Conservation (phyloP, 1,139 yeast genomes). For the Chernovozyma sophiae-reginae region DNA sequence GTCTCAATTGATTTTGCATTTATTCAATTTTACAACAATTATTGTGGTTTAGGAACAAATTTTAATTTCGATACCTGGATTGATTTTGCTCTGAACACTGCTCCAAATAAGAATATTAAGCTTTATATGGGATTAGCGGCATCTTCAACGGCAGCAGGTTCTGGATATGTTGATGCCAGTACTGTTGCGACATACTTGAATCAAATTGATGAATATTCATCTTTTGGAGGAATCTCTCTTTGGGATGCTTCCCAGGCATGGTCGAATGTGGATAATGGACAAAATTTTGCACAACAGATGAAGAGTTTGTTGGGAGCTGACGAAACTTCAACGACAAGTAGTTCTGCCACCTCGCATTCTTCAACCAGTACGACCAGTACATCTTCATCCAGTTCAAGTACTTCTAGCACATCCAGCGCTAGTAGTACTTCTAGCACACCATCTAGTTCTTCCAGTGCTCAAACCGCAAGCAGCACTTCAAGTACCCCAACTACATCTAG, state of each 20-base stretch:
- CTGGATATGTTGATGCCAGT: slow-evolving; percentile 22
- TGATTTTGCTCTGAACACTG: slow-evolving; percentile 52
- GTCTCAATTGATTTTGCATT: slow-evolving; percentile 80
- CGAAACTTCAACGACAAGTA: slow-evolving; percentile 3
- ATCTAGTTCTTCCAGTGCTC: slow-evolving; percentile 5
- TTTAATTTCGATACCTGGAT: slow-evolving; percentile 92
- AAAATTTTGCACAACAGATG: slow-evolving; percentile 38
- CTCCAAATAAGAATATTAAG: slow-evolving; percentile 68
- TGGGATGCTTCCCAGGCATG: slow-evolving; percentile 92
- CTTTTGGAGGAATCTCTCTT: slow-evolving; percentile 81
- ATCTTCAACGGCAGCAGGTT: slow-evolving; percentile 59
- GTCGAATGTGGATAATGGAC: slow-evolving; percentile 47
- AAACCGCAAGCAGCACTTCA: slow-evolving; percentile 6
- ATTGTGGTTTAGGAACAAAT: slow-evolving; percentile 54
- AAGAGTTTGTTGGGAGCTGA: slow-evolving; percentile 22
- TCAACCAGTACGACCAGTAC: slow-evolving; percentile 6
- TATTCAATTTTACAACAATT: slow-evolving; percentile 90
- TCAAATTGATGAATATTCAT: slow-evolving; percentile 34
- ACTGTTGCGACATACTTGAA: slow-evolving; percentile 22
- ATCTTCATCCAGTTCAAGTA: background rate
- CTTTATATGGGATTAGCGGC: slow-evolving; percentile 76
- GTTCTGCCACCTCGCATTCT: slow-evolving; percentile 5
- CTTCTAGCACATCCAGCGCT: background rate
- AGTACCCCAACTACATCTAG: slow-evolving; percentile 7
- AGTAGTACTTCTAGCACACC: slow-evolving; percentile 2